A percentile compares a stretch with the other conserved stretches of the same genome.
These are phyloP conservation scores for Ampelomyces quisqualis DNA, from an alignment of 2,329 filamentous ascomycete species.

Conservation along the genomic window DNA sequence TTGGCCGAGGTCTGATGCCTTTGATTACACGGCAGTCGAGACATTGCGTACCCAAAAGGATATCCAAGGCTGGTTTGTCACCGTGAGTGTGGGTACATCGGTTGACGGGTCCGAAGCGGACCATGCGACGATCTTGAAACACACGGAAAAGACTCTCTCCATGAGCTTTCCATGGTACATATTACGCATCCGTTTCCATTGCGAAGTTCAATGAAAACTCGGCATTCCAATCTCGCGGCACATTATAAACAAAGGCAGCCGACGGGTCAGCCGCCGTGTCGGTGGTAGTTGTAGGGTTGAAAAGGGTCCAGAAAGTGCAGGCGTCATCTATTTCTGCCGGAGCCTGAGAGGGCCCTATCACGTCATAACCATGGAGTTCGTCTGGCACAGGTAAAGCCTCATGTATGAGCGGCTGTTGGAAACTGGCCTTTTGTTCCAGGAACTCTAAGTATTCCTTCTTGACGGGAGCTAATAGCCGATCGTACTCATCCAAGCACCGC, in stretches of 20 bases:
- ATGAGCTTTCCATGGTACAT: neutral
- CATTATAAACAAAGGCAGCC: slow-evolving; percentile 23
- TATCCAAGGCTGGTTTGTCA: too few relatives aligned
- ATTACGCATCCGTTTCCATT: slow-evolving; percentile 11
- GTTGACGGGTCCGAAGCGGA: too few relatives aligned
- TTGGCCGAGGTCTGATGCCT: too few relatives aligned
- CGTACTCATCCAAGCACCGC: slow-evolving; percentile 39
- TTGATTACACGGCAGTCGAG: too few relatives aligned
- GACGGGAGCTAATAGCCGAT: slow-evolving; percentile 31
- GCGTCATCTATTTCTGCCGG: slow-evolving; percentile 28
- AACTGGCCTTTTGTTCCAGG: slow-evolving; percentile 30
- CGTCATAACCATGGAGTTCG: slow-evolving; percentile 15
- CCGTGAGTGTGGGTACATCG: too few relatives aligned
- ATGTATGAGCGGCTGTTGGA: slow-evolving; percentile 13
- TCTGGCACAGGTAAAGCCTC: slow-evolving; percentile 8
- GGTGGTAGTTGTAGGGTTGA: slow-evolving; percentile 31
- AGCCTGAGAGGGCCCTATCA: slow-evolving; percentile 3
- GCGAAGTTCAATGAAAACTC: slow-evolving; percentile 35
- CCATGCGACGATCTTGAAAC: too few relatives aligned
- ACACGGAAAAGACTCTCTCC: neutral
- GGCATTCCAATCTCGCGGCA: slow-evolving; percentile 35
- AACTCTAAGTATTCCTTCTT: slow-evolving; percentile 40
- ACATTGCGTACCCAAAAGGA: too few relatives aligned
- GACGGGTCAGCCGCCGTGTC: slow-evolving; percentile 24
- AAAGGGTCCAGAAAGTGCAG: slow-evolving; percentile 31